Evolutionary conservation across 2,329 filamentous ascomycete genomes (phyloP), one percentile per base, ranked within the genome.

Genomic region (Didymella exigua): DNA sequence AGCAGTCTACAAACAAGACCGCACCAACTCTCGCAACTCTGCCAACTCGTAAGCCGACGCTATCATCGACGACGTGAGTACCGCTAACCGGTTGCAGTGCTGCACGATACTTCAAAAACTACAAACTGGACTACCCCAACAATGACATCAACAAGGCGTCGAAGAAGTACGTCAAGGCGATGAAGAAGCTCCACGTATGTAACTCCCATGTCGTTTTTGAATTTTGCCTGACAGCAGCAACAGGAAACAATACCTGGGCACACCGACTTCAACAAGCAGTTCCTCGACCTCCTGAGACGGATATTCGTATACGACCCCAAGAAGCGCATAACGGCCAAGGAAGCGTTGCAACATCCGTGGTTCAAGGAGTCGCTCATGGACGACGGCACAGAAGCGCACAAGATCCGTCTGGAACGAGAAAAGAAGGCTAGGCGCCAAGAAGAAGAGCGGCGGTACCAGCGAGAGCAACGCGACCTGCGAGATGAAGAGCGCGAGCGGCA

Each of bases 241-340:
- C 30, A 88, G 82, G 84, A 87, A 60, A 86, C 85, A 63, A 87
- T 88, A 54, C 84, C 85, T 5, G 77, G 79, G 31, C 82, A 79
- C 56, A 85, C 78, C 29, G 70, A 78, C 18, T 88, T 88, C 75
- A 87, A 88, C 72, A 78, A 80, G 52, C 78, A 84, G 46, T 87
- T 88, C 73, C 80, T 88, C 42, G 85, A 88, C 59, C 77, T 88
- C 5, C 76, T 88, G 5, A 78, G 81, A 56, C 81, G 78, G 61
- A 88, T 88, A 66, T 88, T 88, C 62, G 82, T 88, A 18, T 88
- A 88, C 67, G 85, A 88, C 57, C 86, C 86, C 6, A 86, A 85
- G 69, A 81, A 82, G 61, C 80, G 86, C 21, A 87, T 88, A 61
- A 85, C 84, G 1, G 86, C 86, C 58, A 84, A 87, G 60, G 78